Conservation (phyloP, 2,329 filamentous ascomycete species). For the Pseudogymnoascus sp. region DNA sequence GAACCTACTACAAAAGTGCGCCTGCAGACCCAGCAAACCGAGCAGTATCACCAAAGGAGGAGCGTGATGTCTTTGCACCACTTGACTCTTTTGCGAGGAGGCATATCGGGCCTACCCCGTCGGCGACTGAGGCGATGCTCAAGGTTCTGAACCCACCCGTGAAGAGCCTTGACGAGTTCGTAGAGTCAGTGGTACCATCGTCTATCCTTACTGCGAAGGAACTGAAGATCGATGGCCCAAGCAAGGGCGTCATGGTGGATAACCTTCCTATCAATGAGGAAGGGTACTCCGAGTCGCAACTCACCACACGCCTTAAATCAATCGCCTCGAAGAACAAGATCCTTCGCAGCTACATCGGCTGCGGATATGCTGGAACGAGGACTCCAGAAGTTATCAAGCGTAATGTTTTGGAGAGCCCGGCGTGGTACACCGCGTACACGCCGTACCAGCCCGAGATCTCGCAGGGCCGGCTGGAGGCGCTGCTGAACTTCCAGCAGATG, state of each 20-base stretch:
- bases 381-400: slow-evolving; percentile 86
- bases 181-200: slow-evolving; percentile 73
- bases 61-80: slow-evolving; percentile 36
- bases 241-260: slow-evolving; percentile 24
- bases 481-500: slow-evolving; percentile 95
- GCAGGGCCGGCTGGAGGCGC: slow-evolving; percentile 82
- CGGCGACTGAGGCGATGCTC: slow-evolving; percentile 71
- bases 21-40: slow-evolving; percentile 23
- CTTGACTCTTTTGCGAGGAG: slow-evolving; percentile 63
- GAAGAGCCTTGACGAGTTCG: slow-evolving; percentile 70
- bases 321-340: slow-evolving; percentile 55
- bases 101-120: slow-evolving; percentile 77
- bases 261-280: slow-evolving; percentile 12
- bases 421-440: slow-evolving; percentile 97
- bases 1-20: slow-evolving; percentile 30
- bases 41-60: slow-evolving; percentile 16
- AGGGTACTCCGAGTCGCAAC: slow-evolving; percentile 48
- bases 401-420: slow-evolving; percentile 86
- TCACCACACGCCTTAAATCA: slow-evolving; percentile 45
- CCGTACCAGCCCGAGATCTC: slow-evolving; percentile 98
- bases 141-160: slow-evolving; percentile 68
- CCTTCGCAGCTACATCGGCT: slow-evolving; percentile 68
- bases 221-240: slow-evolving; percentile 48
- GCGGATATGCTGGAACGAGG: slow-evolving; percentile 81
- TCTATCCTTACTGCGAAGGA: slow-evolving; percentile 66